These are phyloP conservation scores for Allomyces arbusculus DNA, from an alignment of 192 early-diverging fungal genomes.

Conservation along the genomic window DNA sequence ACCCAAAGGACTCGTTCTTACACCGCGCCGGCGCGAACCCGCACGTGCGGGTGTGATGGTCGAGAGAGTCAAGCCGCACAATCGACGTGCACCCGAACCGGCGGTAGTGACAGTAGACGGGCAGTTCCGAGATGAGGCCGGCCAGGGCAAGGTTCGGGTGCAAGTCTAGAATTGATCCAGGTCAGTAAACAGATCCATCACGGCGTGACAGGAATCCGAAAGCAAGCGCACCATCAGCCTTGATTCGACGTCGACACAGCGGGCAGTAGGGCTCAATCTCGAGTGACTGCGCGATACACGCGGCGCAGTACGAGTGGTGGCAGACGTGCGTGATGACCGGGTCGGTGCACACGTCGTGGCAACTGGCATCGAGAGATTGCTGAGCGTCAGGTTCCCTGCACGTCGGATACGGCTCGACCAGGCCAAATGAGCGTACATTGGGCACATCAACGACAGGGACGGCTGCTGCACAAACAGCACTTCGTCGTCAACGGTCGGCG, in stretches of 20 bases:
- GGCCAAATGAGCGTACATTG: too few species aligned
- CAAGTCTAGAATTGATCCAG: constrained; percentile 13
- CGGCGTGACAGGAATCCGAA: not conserved
- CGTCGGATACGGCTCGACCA: too few species aligned
- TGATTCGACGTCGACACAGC: constrained; percentile 24
- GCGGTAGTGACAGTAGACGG: constrained; percentile 28
- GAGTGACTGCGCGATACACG: constrained; percentile 30
- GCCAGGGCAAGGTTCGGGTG: constrained; percentile 36
- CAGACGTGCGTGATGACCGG: constrained; percentile 35
- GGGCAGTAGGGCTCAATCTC: constrained; percentile 34
- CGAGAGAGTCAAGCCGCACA: constrained; percentile 22
- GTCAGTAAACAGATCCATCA: not conserved
- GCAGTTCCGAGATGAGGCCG: constrained; percentile 26
- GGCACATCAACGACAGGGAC: too few species aligned
- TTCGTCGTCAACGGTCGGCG: too few species aligned
- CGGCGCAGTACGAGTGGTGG: constrained; percentile 38
- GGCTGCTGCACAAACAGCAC: too few species aligned
- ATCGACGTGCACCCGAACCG: constrained; percentile 24
- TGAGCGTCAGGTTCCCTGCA: too few species aligned
- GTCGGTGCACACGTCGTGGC: constrained; percentile 32
- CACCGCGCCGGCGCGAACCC: constrained; percentile 22
- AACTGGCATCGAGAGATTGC: constrained; percentile 2
- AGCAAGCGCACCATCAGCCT: constrained; percentile 14
- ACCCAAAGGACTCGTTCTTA: constrained; percentile 21
- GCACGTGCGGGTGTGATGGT: constrained; percentile 24